phyloP scores from a whole-genome alignment of 495 filamentous ascomycete species.

The Aspergillus biplanus region DNA sequence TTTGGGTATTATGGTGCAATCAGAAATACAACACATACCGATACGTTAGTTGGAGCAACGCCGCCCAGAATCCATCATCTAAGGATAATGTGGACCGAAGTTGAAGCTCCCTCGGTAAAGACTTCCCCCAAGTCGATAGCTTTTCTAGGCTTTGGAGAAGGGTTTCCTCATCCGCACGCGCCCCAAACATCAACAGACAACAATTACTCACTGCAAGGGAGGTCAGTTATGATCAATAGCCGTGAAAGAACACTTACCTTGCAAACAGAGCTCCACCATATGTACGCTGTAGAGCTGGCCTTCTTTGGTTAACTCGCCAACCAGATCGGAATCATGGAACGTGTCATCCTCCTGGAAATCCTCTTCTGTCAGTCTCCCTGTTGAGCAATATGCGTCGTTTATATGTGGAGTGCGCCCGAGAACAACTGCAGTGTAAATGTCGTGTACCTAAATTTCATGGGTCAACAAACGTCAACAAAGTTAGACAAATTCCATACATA shows the following conservation, averaged over 20 bases:
- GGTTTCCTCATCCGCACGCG: background rate
- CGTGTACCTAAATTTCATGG: background rate
- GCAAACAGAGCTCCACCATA: constrained; percentile 7
- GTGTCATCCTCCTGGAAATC: constrained; percentile 2
- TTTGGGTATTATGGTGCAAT: background rate
- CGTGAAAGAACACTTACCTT: constrained; percentile 7
- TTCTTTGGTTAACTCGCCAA: constrained; percentile 5
- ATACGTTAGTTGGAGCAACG: too few species aligned
- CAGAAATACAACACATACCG: too few species aligned
- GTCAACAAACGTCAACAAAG: background rate
- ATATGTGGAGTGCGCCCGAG: constrained; percentile 16
- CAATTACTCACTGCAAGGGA: background rate
- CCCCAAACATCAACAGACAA: background rate
- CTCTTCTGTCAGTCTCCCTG: background rate
- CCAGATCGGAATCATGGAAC: background rate
- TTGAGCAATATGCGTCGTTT: constrained; percentile 14
- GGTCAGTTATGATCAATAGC: background rate
- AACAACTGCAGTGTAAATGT: constrained; percentile 5
- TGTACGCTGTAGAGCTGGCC: background rate
- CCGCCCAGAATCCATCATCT: background rate
- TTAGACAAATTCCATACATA: constrained; percentile 1
- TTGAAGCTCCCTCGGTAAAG: constrained; percentile 8
- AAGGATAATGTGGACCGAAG: constrained; percentile 2
- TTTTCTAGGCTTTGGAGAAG: background rate
- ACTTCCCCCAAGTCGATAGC: constrained; percentile 1